A percentile compares a stretch with the other conserved stretches of the same genome.
Evolutionary conservation across 179 eudicot genomes (phyloP).

Genomic region (Carnegiea gigantea): DNA sequence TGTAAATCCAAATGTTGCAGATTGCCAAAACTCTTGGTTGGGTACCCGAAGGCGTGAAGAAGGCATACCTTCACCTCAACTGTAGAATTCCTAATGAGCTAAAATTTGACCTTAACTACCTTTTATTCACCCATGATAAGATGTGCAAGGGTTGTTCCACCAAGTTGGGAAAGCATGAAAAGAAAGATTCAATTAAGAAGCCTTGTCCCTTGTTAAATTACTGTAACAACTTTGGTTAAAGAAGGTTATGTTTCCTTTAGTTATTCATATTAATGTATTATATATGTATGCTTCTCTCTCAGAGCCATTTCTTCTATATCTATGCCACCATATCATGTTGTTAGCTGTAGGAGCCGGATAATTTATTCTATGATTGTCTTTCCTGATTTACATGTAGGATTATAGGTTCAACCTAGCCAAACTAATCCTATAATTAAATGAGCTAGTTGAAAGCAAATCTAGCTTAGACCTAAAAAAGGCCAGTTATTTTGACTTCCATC

Average conservation of each 20-base stretch:
- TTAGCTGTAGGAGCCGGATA: not conserved
- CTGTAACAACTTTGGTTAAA: slow-evolving; percentile 35
- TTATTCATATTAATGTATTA: not conserved
- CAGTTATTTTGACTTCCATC: not conserved
- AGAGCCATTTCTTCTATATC: not conserved
- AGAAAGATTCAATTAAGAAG: slow-evolving; percentile 35
- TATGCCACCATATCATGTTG: not conserved
- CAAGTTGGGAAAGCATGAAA: slow-evolving; percentile 40
- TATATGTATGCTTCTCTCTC: not conserved
- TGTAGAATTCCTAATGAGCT: slow-evolving; percentile 65
- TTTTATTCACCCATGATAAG: slow-evolving; percentile 82
- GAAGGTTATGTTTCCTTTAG: not conserved
- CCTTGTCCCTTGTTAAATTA: slow-evolving; percentile 59
- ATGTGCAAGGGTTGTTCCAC: slow-evolving; percentile 57
- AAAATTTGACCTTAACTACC: slow-evolving; percentile 84
- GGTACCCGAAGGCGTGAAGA: slow-evolving; percentile 69
- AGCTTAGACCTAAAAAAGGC: not conserved
- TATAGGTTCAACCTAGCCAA: not conserved
- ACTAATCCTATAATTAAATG: not conserved
- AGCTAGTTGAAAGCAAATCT: not conserved
- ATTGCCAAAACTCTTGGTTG: slow-evolving; percentile 71
- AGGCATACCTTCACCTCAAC: slow-evolving; percentile 78
- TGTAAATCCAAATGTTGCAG: slow-evolving; percentile 61
- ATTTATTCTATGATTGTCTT: not conserved
- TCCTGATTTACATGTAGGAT: not conserved